Evolutionary conservation across 2,329 filamentous ascomycete species (phyloP).

Genomic region (Trichophyton equinum): DNA sequence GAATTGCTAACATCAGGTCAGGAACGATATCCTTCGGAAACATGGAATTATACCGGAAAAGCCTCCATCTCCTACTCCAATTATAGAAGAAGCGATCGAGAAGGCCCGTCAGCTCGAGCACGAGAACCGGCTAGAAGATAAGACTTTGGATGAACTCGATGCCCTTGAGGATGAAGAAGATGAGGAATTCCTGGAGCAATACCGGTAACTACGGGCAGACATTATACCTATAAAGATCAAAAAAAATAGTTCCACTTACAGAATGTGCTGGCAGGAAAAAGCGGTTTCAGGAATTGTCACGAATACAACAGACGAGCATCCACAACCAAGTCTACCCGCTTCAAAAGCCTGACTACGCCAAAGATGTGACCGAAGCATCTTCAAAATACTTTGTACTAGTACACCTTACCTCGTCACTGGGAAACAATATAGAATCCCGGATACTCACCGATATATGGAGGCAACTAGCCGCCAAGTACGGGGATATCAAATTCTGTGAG

Average conservation of each 20-base stretch:
- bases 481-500: conserved; percentile 95
- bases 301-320: conserved; percentile 60
- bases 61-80: conserved; percentile 82
- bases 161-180: conserved; percentile 94
- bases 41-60: conserved; percentile 97
- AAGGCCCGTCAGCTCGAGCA: conserved; percentile 75
- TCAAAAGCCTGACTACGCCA: conserved; percentile 84
- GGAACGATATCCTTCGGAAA: conserved; percentile 97
- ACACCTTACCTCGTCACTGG: conserved; percentile 64
- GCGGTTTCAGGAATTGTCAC: conserved; percentile 69
- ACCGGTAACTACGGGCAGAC: conserved; percentile 41
- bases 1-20: conserved; percentile 28
- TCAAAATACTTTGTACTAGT: conserved; percentile 57
- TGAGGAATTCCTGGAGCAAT: conserved; percentile 76
- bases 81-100: conserved; percentile 86
- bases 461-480: conserved; percentile 69
- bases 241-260: neutral
- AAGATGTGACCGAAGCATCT: conserved; percentile 85
- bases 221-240: too few species aligned
- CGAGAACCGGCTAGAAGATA: conserved; percentile 85
- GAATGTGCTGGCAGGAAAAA: conserved; percentile 46
- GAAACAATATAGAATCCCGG: conserved; percentile 73
- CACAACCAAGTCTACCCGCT: conserved; percentile 88
- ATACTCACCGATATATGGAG: conserved; percentile 77
- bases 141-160: conserved; percentile 84